Evolutionary conservation across 1,284 basidiomycete species (phyloP), one percentile per base, ranked within the genome.

Genomic region (Omphalotus olearius): DNA sequence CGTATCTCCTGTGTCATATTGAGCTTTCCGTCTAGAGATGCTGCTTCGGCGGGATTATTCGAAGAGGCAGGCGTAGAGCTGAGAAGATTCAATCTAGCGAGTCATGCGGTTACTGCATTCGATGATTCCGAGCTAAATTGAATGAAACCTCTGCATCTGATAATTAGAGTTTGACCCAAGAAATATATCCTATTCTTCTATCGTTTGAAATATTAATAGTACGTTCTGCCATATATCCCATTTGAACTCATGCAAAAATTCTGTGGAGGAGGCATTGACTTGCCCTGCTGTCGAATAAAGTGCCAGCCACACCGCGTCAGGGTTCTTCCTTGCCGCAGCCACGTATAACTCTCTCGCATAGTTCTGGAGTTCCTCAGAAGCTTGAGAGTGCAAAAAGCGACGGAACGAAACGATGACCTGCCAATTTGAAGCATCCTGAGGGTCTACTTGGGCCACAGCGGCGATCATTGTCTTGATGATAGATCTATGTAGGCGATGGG

Each of bases 271-370:
- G 26, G 69, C 64, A 39, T 68, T 63, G 25, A 71, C 59, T 23
- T 65, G 64, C 1, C 75, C 77, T 46, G 72, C 64, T 0, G 85
- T 89, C 7, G 78, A 80, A 25, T 65, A 68, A 49, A 96, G 68
- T 6, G 76, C 83, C 36, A 94, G 64, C 93, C 93, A 96, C 4
- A 94, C 83, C 1, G 82, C 79, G 67, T 96, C 93, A 38, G 75
- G 76, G 60, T 95, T 91, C 14, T 79, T 73, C 55, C 62, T 65
- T 20, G 69, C 74, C 36, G 92, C 71, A 16, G 78, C 78, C 3
- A 63, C 55, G 64, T 90, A 96, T 49, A 96, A 65, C 35, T 75
- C 71, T 56, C 78, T 72, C 20, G 88, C 90, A 59, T 69, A 76
- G 1, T 61, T 62, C 60, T 91, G 89, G 18, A 96, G 69, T 60